These are phyloP conservation scores for Fomitopsis schrenkii DNA, from an alignment of 1,284 basidiomycete species.

Conservation along the genomic window DNA sequence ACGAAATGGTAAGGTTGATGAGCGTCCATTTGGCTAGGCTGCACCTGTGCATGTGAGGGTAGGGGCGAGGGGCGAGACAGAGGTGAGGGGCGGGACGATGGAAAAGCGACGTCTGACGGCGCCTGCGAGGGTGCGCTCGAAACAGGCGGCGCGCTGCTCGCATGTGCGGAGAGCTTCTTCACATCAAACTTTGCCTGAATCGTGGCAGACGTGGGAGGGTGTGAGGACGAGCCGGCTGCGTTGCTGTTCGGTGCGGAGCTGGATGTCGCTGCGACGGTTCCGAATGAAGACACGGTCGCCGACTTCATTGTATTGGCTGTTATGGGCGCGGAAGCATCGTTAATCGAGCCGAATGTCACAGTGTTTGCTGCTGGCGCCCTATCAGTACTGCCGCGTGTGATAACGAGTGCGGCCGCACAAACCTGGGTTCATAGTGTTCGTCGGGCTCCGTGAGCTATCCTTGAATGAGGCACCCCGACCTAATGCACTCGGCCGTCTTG, in stretches of 20 bases:
- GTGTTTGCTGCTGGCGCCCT: conserved; percentile 42
- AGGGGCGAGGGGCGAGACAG: too few relatives aligned
- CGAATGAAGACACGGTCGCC: conserved; percentile 77
- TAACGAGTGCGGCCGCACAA: conserved; percentile 32
- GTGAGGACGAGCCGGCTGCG: conserved; percentile 29
- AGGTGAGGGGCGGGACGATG: conserved; percentile 11
- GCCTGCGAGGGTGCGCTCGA: conserved; percentile 34
- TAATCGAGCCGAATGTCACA: conserved; percentile 84
- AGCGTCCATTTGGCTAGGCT: conserved; percentile 39
- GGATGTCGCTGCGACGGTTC: conserved; percentile 61
- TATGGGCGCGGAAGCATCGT: conserved; percentile 62
- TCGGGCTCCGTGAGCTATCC: conserved; percentile 46
- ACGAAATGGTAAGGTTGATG: conserved; percentile 38
- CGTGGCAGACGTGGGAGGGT: conserved; percentile 23
- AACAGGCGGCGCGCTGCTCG: conserved; percentile 35
- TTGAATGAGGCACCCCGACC: conserved; percentile 66
- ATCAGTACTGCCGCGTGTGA: not conserved
- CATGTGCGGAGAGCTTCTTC: conserved; percentile 63
- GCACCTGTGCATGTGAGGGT: conserved; percentile 20
- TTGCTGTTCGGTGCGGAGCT: conserved; percentile 48
- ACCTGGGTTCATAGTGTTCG: conserved; percentile 59
- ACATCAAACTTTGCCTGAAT: conserved; percentile 46
- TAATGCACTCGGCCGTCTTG: conserved; percentile 66
- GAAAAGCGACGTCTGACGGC: conserved; percentile 34
- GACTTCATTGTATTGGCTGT: conserved; percentile 49